phyloP scores from a whole-genome alignment of 2,329 filamentous ascomycete genomes.

The Aspergillus brunneoviolaceus region DNA sequence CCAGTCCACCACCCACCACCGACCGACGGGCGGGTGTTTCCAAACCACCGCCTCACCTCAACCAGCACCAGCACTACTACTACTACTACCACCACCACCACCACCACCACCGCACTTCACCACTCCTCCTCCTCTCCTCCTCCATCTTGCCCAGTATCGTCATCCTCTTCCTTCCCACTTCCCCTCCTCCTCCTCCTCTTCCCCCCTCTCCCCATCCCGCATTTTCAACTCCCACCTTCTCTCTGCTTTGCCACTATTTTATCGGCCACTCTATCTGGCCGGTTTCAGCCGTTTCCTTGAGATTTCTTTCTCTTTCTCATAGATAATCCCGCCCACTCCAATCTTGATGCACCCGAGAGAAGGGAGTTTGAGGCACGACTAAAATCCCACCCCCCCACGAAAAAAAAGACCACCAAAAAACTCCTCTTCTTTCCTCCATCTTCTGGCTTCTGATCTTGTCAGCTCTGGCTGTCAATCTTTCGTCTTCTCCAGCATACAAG shows the following conservation, averaged over 20 bases:
- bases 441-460: slow-evolving; percentile 14
- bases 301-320: slow-evolving; percentile 12
- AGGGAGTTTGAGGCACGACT: slow-evolving; percentile 9
- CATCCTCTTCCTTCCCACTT: slow-evolving; percentile 11
- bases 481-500: slow-evolving; percentile 23
- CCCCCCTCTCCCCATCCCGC: slow-evolving; percentile 6
- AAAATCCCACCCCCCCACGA: slow-evolving; percentile 10
- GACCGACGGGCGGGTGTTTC: slow-evolving; percentile 17
- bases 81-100: background rate
- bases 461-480: slow-evolving; percentile 26
- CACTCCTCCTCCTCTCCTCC: slow-evolving; percentile 8
- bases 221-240: slow-evolving; percentile 14
- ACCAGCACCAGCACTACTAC: background rate
- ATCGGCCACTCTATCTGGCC: slow-evolving; percentile 12
- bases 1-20: slow-evolving; percentile 6
- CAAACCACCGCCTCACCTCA: slow-evolving; percentile 22
- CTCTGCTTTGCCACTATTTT: slow-evolving; percentile 14
- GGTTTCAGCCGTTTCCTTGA: slow-evolving; percentile 17
- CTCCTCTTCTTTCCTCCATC: background rate
- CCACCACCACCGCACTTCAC: slow-evolving; percentile 11
- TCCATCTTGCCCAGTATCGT: background rate
- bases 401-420: background rate
- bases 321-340: slow-evolving; percentile 9
- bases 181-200: slow-evolving; percentile 8
- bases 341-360: slow-evolving; percentile 11